Conservation (phyloP, 1,284 basidiomycete genomes). For the Austroboletus niveus region DNA sequence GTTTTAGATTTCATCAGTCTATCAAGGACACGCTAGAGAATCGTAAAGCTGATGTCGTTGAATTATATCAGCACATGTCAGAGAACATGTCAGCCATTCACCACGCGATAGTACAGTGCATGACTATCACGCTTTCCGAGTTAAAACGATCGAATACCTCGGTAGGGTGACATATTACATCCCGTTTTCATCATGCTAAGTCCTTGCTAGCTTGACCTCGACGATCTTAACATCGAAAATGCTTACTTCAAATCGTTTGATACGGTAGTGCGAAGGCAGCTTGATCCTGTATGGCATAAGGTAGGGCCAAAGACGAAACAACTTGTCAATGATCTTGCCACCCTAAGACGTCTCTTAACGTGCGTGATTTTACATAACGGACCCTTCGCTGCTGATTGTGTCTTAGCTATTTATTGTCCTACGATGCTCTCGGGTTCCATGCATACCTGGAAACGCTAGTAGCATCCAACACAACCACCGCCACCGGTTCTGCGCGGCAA, state of each 20-base stretch:
- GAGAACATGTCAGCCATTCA: slow-evolving; percentile 91
- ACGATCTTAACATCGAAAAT: slow-evolving; percentile 91
- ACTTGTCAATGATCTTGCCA: slow-evolving; percentile 86
- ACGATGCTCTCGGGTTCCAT: slow-evolving; percentile 90
- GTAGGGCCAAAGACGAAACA: slow-evolving; percentile 91
- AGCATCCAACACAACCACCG: slow-evolving; percentile 64
- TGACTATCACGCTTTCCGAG: slow-evolving; percentile 89
- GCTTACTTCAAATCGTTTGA: slow-evolving; percentile 96
- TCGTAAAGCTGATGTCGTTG: slow-evolving; percentile 88
- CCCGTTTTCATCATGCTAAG: neutral
- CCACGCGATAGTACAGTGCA: slow-evolving; percentile 90
- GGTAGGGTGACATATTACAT: slow-evolving; percentile 31
- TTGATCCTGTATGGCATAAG: slow-evolving; percentile 96
- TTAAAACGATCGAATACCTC: slow-evolving; percentile 86
- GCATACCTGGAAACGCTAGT: slow-evolving; percentile 90
- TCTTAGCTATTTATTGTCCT: slow-evolving; percentile 73
- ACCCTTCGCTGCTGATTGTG: neutral
- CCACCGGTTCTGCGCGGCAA: slow-evolving; percentile 51
- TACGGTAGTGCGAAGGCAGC: slow-evolving; percentile 81
- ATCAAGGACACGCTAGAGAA: slow-evolving; percentile 80
- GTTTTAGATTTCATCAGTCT: slow-evolving; percentile 79
- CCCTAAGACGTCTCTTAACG: slow-evolving; percentile 82
- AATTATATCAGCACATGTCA: slow-evolving; percentile 86
- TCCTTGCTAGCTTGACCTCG: slow-evolving; percentile 77
- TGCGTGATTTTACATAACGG: slow-evolving; percentile 36